phyloP scores from a whole-genome alignment of 805 yeast species.

The Lipomyces oligophaga region DNA sequence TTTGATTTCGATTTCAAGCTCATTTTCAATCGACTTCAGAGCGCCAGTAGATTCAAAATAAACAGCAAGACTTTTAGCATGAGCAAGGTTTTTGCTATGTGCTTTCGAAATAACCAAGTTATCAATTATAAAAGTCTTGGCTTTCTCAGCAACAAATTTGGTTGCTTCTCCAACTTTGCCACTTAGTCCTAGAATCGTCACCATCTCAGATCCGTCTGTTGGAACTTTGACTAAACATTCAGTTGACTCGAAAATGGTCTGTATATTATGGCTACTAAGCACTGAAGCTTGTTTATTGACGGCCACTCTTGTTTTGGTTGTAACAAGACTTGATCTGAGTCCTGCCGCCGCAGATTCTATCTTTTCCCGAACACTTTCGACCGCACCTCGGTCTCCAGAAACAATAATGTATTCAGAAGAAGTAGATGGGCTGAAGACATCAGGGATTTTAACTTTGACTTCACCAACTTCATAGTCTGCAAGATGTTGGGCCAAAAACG shows the following conservation, averaged over 20 bases:
- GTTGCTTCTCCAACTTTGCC: conserved; percentile 58
- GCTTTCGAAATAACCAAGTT: conserved; percentile 81
- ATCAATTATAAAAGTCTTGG: conserved; percentile 59
- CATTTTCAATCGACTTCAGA: conserved; percentile 42
- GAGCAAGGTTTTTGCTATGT: conserved; percentile 56
- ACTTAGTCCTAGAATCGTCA: conserved; percentile 55
- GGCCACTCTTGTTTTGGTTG: conserved; percentile 63
- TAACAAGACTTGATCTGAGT: conserved; percentile 46
- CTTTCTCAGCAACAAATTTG: conserved; percentile 53
- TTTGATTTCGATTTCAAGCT: conserved; percentile 44
- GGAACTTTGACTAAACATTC: conserved; percentile 37
- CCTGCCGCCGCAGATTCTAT: conserved; percentile 47
- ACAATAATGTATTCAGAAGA: conserved; percentile 47
- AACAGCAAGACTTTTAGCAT: conserved; percentile 71
- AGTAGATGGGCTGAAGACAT: conserved; percentile 30
- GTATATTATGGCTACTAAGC: conserved; percentile 5
- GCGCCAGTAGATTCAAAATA: conserved; percentile 45
- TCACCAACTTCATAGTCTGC: conserved; percentile 37
- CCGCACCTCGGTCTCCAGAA: conserved; percentile 69
- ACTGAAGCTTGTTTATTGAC: conserved; percentile 63
- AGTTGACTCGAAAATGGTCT: conserved; percentile 32
- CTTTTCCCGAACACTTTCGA: conserved; percentile 51
- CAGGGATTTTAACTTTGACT: conserved; percentile 28
- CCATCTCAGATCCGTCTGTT: conserved; percentile 44
- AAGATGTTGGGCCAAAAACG: conserved; percentile 37